A percentile compares a stretch with the other conserved stretches of the same genome.
phyloP scores from a whole-genome alignment of 192 early-diverging fungal genomes.

The Rhizophagus prolifer region DNA sequence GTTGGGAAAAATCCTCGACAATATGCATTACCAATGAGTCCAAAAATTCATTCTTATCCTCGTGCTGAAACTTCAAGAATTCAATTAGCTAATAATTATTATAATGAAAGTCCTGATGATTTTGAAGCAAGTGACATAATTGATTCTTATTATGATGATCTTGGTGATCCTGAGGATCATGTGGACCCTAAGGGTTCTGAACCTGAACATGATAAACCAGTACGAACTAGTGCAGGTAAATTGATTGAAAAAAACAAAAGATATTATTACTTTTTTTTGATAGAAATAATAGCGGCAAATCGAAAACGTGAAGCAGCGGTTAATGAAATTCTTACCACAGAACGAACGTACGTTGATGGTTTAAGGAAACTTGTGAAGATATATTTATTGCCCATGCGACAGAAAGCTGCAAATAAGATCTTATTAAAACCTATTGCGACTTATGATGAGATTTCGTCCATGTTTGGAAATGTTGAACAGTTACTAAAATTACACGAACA shows the following conservation, averaged over 20 bases:
- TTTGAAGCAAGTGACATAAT: neutral
- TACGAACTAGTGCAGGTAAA: neutral
- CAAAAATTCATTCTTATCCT: neutral
- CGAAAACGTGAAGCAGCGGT: constrained; percentile 36
- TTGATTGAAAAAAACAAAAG: no score
- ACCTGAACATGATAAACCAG: neutral
- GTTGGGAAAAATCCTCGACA: neutral
- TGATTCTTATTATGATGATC: neutral
- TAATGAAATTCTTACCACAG: constrained; percentile 80
- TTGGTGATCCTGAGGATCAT: neutral
- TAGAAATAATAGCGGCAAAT: constrained; percentile 3
- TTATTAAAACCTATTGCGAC: constrained; percentile 22
- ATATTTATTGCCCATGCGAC: constrained; percentile 43
- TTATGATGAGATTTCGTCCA: constrained; percentile 4
- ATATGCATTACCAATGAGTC: neutral
- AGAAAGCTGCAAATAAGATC: constrained; percentile 21
- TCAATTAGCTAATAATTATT: neutral
- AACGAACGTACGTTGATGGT: constrained; percentile 84
- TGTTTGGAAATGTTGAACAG: constrained; percentile 28
- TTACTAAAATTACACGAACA: constrained; percentile 20
- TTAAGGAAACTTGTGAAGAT: constrained; percentile 67
- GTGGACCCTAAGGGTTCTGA: no score
- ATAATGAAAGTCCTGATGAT: neutral
- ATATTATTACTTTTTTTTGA: neutral
- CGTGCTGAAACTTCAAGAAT: neutral